Conservation (phyloP, 2,329 filamentous ascomycete genomes). For the Penicillium sclerotigenum region DNA sequence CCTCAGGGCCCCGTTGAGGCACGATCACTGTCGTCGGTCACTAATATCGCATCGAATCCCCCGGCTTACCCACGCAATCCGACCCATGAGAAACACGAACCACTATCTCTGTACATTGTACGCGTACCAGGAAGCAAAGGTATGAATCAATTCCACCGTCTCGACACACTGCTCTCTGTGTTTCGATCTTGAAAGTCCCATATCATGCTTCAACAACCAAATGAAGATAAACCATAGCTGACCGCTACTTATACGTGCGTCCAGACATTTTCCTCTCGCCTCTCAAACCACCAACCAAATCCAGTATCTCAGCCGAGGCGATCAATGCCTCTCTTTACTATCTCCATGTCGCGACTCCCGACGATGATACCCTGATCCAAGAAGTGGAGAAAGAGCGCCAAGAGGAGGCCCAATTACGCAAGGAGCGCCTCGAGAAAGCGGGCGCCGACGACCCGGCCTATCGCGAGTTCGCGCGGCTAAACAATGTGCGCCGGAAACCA, state of each 20-base stretch:
- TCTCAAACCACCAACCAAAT: conserved; percentile 78
- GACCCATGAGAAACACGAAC: conserved; percentile 63
- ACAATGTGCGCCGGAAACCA: conserved; percentile 41
- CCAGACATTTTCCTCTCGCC: conserved; percentile 91
- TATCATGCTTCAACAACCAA: neutral
- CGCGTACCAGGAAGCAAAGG: conserved; percentile 87
- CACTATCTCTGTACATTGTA: conserved; percentile 84
- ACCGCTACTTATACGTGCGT: conserved; percentile 12
- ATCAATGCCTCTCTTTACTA: conserved; percentile 88
- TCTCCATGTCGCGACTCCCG: conserved; percentile 70
- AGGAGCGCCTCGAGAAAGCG: conserved; percentile 24
- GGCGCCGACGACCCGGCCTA: conserved; percentile 19
- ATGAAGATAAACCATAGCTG: conserved; percentile 16
- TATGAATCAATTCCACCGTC: conserved; percentile 37
- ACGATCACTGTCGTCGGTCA: conserved; percentile 75
- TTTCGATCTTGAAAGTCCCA: neutral
- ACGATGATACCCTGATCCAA: conserved; percentile 49
- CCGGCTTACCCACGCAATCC: conserved; percentile 80
- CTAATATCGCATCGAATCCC: conserved; percentile 77
- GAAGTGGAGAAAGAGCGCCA: conserved; percentile 40
- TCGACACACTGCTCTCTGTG: neutral
- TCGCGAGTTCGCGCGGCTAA: conserved; percentile 34
- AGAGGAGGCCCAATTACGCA: conserved; percentile 25
- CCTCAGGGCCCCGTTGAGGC: conserved; percentile 62
- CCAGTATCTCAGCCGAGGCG: conserved; percentile 80